Evolutionary conservation across 163 green algal species (phyloP), one percentile per base, ranked within the genome.

Genomic region (Prototheca wickerhamii): DNA sequence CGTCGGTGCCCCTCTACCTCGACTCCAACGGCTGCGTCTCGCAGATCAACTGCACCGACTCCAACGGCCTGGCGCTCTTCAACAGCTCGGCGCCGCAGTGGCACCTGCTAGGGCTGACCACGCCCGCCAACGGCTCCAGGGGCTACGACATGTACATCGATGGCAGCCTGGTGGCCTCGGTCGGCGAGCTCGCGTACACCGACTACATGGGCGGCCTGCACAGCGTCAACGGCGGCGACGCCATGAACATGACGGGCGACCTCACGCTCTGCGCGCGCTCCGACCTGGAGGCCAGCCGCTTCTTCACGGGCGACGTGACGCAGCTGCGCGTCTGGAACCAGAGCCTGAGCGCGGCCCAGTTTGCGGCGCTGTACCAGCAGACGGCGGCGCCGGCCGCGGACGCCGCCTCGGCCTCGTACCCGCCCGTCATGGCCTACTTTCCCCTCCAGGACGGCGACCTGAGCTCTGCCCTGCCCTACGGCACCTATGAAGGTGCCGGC

Each of bases 101-200:
- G 82, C 83, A 90, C 77, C 73, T 82, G 67, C 17, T 88, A 34
- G 80, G 64, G 0, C 50, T 86, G 20, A 80, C 73, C 54, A 79
- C 73, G 8, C 69, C 62, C 30, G 61, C 72, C 0, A 28, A 52
- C 5, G 64, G 65, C 4, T 23, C 49, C n/a, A 49, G 59, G 4
- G 79, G 81, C 37, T 72, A 72, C 58, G 33, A 63, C 28, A 30
- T 82, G 18, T 82, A 80, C 37, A 33, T 81, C 7, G 73, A 83
- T 40, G 76, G 68, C 1, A 31, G 32, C 8, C 59, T 75, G 51
- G 68, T 58, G 30, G 67, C 51, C 1, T 25, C 71, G 26, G 26
- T 64, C 20, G 4, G 2, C 15, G 20, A 42, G 12, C 31, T 54
- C 10, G 25, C 29, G 21, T 30, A 54, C 30, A 42, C 60, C 42